A percentile compares a stretch with the other conserved stretches of the same genome.
These are phyloP conservation scores for Lithospermum erythrorhizon DNA, from an alignment of 257 asterid species.

Conservation along the genomic window DNA sequence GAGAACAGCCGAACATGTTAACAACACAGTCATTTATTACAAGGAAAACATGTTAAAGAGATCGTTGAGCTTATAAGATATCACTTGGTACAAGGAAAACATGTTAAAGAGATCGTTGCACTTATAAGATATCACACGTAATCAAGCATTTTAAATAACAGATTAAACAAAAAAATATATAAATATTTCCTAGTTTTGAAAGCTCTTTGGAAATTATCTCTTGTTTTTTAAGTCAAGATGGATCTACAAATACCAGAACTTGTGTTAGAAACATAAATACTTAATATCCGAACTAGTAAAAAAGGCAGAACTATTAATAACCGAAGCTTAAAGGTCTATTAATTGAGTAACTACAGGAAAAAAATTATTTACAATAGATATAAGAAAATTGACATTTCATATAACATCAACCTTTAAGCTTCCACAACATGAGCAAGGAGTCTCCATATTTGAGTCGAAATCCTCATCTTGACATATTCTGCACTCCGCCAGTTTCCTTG, in stretches of 20 bases:
- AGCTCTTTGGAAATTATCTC: too few species aligned
- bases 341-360: neutral
- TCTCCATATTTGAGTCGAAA: slow-evolving; percentile 67
- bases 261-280: neutral
- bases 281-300: neutral
- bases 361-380: neutral
- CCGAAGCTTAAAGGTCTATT: neutral
- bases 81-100: neutral
- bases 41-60: too few species aligned
- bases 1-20: neutral
- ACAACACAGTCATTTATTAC: neutral
- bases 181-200: too few species aligned
- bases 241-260: neutral
- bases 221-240: neutral
- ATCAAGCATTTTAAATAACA: neutral
- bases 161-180: neutral
- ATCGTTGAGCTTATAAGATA: neutral
- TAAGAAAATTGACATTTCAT: neutral
- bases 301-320: neutral
- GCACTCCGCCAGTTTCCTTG: slow-evolving; percentile 73
- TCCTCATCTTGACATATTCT: slow-evolving; percentile 98
- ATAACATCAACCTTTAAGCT: slow-evolving; percentile 70
- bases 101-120: neutral
- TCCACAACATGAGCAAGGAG: slow-evolving; percentile 95
- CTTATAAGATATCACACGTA: neutral